These are phyloP conservation scores for Russula earlei DNA, from an alignment of 768 basidiomycete species.

Conservation along the genomic window DNA sequence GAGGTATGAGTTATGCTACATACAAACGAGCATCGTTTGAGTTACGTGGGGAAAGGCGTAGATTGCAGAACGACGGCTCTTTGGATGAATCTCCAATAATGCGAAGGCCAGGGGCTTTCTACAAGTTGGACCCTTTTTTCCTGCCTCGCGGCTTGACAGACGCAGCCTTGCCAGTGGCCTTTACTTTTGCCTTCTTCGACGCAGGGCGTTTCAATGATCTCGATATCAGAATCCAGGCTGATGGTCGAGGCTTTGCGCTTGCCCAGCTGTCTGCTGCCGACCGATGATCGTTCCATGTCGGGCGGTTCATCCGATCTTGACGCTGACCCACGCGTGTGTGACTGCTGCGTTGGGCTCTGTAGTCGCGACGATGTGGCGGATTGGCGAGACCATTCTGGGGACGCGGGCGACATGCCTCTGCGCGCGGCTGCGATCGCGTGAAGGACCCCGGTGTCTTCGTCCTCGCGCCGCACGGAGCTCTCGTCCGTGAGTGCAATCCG, in stretches of 20 bases:
- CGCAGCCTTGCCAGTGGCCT: conserved; percentile 11
- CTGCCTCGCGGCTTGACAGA: conserved; percentile 22
- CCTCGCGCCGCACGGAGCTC: conserved; percentile 26
- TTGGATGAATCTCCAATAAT: no score
- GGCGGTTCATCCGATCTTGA: conserved; percentile 28
- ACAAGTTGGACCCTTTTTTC: conserved; percentile 11
- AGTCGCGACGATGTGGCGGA: conserved; percentile 26
- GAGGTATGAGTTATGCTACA: no score
- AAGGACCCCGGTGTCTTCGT: conserved; percentile 25
- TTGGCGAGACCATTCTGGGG: conserved; percentile 37
- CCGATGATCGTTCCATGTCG: conserved; percentile 32
- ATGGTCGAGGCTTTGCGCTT: conserved; percentile 44
- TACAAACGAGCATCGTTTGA: no score
- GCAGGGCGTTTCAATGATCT: conserved; percentile 24
- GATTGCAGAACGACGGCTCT: no score
- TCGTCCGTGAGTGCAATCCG: conserved; percentile 36
- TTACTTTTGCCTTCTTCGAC: conserved; percentile 22
- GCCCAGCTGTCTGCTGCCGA: conserved; percentile 13
- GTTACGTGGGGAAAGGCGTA: no score
- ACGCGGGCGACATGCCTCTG: conserved; percentile 38
- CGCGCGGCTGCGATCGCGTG: conserved; percentile 29
- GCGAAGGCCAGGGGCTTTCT: no score
- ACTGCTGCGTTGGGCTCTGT: conserved; percentile 40
- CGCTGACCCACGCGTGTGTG: conserved; percentile 27
- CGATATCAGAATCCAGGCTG: conserved; percentile 24